phyloP scores from a whole-genome alignment of 2,329 filamentous ascomycete genomes.

The Aureobasidium musti region DNA sequence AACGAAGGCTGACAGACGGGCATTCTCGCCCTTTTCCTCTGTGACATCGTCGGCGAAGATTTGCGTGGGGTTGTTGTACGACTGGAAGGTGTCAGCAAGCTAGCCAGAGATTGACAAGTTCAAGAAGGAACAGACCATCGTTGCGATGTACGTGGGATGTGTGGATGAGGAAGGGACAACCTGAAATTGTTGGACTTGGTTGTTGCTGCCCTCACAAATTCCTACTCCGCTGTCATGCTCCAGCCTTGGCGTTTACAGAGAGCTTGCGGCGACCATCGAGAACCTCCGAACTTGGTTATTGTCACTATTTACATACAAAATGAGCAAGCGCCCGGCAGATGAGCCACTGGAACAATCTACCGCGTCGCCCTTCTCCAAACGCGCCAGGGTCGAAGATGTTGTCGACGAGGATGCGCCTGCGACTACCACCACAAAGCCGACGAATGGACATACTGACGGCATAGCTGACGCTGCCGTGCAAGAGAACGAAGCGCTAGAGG shows the following conservation, averaged over 20 bases:
- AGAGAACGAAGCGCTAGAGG: constrained; percentile 44
- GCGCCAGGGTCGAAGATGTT: constrained; percentile 49
- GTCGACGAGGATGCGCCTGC: constrained; percentile 38
- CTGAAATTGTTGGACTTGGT: constrained; percentile 1
- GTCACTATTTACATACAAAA: background rate
- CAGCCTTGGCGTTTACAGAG: constrained; percentile 5
- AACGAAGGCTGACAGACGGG: constrained; percentile 95
- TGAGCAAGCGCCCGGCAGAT: constrained; percentile 53
- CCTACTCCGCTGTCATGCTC: constrained; percentile 13
- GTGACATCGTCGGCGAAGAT: constrained; percentile 97
- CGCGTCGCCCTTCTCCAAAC: constrained; percentile 53
- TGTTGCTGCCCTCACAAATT: constrained; percentile 19
- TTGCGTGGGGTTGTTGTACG: constrained; percentile 75
- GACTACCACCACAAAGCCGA: constrained; percentile 33
- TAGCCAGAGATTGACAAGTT: background rate
- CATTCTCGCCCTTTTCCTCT: constrained; percentile 99
- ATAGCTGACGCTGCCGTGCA: constrained; percentile 42
- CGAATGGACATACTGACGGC: constrained; percentile 36
- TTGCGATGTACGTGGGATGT: constrained; percentile 23
- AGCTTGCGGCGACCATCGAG: constrained; percentile 25
- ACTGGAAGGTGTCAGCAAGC: constrained; percentile 34
- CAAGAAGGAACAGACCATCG: constrained; percentile 28
- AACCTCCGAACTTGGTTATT: constrained; percentile 19
- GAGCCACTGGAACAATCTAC: constrained; percentile 48
- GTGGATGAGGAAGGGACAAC: constrained; percentile 3